Base-by-base conservation (phyloP, 179 eudicot genomes). In the Beta lomatogona region DNA sequence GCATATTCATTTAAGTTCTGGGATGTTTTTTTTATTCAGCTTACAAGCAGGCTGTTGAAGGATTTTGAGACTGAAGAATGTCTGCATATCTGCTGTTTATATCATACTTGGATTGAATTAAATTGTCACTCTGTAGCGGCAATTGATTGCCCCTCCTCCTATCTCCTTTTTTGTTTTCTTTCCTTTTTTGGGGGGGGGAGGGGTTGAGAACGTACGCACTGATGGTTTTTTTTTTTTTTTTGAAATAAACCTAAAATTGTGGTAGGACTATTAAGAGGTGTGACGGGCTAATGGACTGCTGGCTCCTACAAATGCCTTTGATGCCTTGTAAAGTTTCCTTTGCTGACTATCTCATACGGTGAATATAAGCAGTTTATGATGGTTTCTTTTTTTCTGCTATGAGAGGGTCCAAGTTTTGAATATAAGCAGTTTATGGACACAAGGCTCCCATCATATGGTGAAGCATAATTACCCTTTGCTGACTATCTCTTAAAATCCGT, bases 401-500 rank as follows among this genome's bases (percentile, higher is more conserved):
- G 71, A 36, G 46, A 41, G 70, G 44, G 41, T 68, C 22, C 72
- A 44, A 8, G 22, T 68, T 16, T 44, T 1, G 22, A 54, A 15
- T 28, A 28, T 31, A 25, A 73, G 63, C 21, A 73, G 15, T 54
- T 73, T 54, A 25, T 52, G 58, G 73, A 36, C 44, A 28, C 0
- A 16, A 65, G 9, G 15, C 50, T 2, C 28, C 28, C 74, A 71
- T 71, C 31, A 53, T 53, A 22, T 3, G 8, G 6, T 54, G 48
- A 55, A 55, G 77, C 25, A 73, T 55, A 55, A 55, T 41, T 12
- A 4, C 52, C 77, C 41, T 73, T 53, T 74, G 77, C 55, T 16
- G 0, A 36, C 28, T 9, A 4, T 72, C 60, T 1, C 50, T 18
- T 21, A n/a, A 3, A 10, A 4, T 10, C 8, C 19, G 0, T 0